Evolutionary conservation across 2,329 filamentous ascomycete species (phyloP), one percentile per base, ranked within the genome.

Genomic region (Daldinia sp.): DNA sequence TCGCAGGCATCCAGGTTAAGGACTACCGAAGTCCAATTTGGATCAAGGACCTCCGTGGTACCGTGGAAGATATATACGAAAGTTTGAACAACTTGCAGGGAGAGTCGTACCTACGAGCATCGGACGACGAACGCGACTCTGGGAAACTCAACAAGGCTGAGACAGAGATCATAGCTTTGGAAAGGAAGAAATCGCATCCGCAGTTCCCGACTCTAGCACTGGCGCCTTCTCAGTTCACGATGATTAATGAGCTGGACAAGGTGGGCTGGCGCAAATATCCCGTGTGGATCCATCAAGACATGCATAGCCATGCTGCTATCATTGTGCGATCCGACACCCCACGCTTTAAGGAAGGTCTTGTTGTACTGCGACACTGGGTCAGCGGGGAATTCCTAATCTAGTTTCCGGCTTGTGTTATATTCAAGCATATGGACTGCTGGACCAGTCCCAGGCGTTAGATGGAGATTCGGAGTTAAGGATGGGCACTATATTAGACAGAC

Each of bases 291-390:
- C 91, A 92, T 71, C 92, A 94, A 5, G 86, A 89, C 61, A 82
- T 85, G n/a, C 93, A 97, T 77, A 93, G 88, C 67, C 95, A 98
- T 79, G 95, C 94, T 0, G 94, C 94, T 2, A 97, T 98, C 54
- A 93, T 98, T 70, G 90, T 97, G 39, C 87, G 95, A 41, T 88
- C 84, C 65, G 88, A 91, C 42, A 90, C 88, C 77, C 82, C 86
- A 58, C 82, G 80, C 0, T 97, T 94, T 74, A 84, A 86, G 1
- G 94, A 98, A 80, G 95, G 95, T 0, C 88, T 86, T 75, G 78
- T 92, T 12, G 93, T 98, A 37, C 82, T 96, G 63, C 86, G 85
- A 74, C 95, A 98, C 81, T 98, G 93, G 92, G 81, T 94, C 2
- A 85, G 90, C 59, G 86, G 90, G 53, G 90, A 91, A 75, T 98